Base-by-base conservation (phyloP, 2,329 filamentous ascomycete species). In the Beauveria scarabaeidicola region DNA sequence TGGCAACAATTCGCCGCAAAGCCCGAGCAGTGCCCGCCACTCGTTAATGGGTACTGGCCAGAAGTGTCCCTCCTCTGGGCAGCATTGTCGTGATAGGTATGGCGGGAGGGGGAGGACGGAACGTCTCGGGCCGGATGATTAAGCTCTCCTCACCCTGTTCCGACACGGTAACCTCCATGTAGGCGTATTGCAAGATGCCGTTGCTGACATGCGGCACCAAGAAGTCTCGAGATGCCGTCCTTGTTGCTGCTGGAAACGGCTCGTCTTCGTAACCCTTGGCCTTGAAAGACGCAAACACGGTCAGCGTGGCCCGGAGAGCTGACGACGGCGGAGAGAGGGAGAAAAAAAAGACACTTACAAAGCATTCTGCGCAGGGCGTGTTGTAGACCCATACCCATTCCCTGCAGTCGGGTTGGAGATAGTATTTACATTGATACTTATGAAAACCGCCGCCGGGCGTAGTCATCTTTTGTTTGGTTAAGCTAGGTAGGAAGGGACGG, bases 381-480 rank as follows among this genome's bases (percentile, higher is more conserved):
- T 78, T 76, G 58, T 80, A 78, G 19, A 81, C 74, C 69, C 78
- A 81, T 11, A 82, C 79, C 80, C 79, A 82, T 64, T 82, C 78
- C 5, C 71, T 74, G 64, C 79, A 81, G 63, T 81, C 76, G 66
- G 79, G 73, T 32, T 77, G 75, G 60, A 75, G 75, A 64, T 78
- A 81, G 72, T 81, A 79, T 69, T 80, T 82, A 75, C 80, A 82
- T 46, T 77, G 74, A 68, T 79, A 82, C 70, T 77, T 81, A 67
- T 80, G 81, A 62, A 75, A 79, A 41, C 76, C 76, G 40, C 75
- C 75, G 48, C 77, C 76, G 63, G 72, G 65, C 19, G 66, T 66
- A 56, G 68, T 71, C 70, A 73, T 72, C 11, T 50, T 61, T 5
- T 6, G 32, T 5, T 36, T 36, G 29, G 17, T 6, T 27, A 15